A percentile compares a stretch with the other conserved stretches of the same genome.
These are phyloP conservation scores for Choiromyces venosus DNA, from an alignment of 495 filamentous ascomycete genomes.

Conservation along the genomic window DNA sequence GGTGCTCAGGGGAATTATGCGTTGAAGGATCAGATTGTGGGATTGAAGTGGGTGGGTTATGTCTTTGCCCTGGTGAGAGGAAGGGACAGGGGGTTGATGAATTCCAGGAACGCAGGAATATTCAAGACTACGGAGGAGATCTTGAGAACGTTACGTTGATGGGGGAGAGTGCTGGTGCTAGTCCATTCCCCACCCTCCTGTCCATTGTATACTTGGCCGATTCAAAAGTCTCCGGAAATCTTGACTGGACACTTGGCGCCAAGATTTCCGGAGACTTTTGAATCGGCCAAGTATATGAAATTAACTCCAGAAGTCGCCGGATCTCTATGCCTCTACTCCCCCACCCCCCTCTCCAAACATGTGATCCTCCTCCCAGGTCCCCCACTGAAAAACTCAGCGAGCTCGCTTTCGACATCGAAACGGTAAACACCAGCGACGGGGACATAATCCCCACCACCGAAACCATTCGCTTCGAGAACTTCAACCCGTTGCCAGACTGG, in stretches of 20 bases:
- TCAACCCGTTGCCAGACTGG: slow-evolving; percentile 20
- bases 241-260: too few species aligned
- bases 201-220: background rate
- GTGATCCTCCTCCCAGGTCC: slow-evolving; percentile 18
- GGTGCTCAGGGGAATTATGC: slow-evolving; percentile 16
- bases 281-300: too few species aligned
- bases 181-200: background rate
- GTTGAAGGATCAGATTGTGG: slow-evolving; percentile 20
- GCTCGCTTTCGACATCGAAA: slow-evolving; percentile 19
- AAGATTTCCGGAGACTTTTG: too few species aligned
- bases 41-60: slow-evolving; percentile 19
- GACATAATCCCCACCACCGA: slow-evolving; percentile 9
- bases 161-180: slow-evolving; percentile 19
- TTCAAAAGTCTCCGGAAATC: too few species aligned
- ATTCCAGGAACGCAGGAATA: slow-evolving; percentile 13
- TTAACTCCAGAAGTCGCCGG: slow-evolving; percentile 1
- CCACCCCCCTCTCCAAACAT: slow-evolving; percentile 7
- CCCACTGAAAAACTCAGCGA: slow-evolving; percentile 1
- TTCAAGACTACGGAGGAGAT: slow-evolving; percentile 18
- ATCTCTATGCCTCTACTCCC: slow-evolving; percentile 13
- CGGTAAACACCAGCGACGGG: slow-evolving; percentile 8
- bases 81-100: background rate
- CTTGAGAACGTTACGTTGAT: slow-evolving; percentile 15
- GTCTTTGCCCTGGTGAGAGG: too few species aligned
- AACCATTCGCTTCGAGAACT: slow-evolving; percentile 9